phyloP scores from a whole-genome alignment of 202 grass and related monocot genomes.

The Eragrostis tef region DNA sequence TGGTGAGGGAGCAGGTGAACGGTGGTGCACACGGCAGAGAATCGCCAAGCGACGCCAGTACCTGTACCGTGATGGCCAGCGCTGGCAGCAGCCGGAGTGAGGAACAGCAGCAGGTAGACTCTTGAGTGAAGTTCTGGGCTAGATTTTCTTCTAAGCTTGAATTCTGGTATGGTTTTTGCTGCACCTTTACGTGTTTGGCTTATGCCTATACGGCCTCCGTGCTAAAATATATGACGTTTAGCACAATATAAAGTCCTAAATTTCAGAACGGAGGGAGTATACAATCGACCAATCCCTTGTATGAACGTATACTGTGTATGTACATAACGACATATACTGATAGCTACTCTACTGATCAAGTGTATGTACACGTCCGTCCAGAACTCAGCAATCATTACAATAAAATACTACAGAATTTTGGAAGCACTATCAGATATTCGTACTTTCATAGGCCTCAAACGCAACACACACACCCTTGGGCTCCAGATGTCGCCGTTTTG shows the following conservation, averaged over 20 bases:
- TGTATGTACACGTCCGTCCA: background rate
- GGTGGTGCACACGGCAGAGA: background rate
- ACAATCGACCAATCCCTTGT: background rate
- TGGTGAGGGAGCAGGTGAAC: background rate
- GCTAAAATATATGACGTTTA: no score
- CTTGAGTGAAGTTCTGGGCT: background rate
- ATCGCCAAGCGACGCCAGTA: background rate
- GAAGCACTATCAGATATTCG: background rate
- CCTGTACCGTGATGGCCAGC: background rate
- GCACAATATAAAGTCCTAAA: no score
- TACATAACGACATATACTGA: background rate
- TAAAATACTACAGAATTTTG: background rate
- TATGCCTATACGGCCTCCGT: background rate
- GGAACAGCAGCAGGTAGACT: constrained; percentile 23
- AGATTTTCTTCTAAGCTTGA: background rate
- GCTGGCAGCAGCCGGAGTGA: background rate
- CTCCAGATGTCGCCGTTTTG: background rate
- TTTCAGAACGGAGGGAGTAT: no score
- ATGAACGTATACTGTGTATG: background rate
- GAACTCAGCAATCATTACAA: background rate
- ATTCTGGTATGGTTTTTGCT: background rate
- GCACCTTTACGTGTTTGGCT: background rate
- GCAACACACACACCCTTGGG: background rate
- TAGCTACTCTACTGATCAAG: background rate
- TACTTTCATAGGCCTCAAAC: background rate